Conservation (phyloP, 2,329 filamentous ascomycete species). For the Penicillium sp. region DNA sequence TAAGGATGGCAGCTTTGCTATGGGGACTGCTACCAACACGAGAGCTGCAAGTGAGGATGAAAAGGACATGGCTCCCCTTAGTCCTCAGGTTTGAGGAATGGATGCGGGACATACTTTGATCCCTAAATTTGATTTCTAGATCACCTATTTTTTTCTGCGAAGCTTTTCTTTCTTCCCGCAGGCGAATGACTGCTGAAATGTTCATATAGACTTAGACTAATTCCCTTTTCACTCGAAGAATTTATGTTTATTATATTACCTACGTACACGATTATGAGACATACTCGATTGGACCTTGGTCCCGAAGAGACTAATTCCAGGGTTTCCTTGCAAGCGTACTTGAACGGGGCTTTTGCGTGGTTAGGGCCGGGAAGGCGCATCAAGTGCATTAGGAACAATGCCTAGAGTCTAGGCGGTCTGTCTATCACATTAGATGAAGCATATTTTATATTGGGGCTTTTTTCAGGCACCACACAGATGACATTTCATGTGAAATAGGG, state of each 20-base stretch:
- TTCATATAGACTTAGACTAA: too few species aligned
- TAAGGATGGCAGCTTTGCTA: constrained; percentile 30
- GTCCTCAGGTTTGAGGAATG: background rate
- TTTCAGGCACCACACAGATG: background rate
- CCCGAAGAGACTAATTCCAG: background rate
- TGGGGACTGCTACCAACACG: constrained; percentile 24
- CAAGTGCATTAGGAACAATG: background rate
- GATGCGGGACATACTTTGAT: background rate
- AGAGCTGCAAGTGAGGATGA: background rate
- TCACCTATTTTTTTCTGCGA: background rate
- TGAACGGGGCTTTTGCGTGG: too few species aligned
- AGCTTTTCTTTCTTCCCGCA: background rate
- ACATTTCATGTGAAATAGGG: background rate
- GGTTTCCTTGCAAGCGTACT: too few species aligned
- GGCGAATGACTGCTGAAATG: background rate
- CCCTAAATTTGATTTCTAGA: background rate
- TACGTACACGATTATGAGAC: background rate
- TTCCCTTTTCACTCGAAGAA: too few species aligned
- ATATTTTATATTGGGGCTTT: background rate
- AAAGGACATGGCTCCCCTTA: background rate
- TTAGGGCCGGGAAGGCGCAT: too few species aligned
- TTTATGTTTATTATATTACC: too few species aligned
- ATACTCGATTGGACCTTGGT: background rate
- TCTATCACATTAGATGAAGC: background rate
- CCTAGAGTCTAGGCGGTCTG: background rate